Base-by-base conservation (phyloP, 257 asterid genomes). In the Verbascum thapsus region DNA sequence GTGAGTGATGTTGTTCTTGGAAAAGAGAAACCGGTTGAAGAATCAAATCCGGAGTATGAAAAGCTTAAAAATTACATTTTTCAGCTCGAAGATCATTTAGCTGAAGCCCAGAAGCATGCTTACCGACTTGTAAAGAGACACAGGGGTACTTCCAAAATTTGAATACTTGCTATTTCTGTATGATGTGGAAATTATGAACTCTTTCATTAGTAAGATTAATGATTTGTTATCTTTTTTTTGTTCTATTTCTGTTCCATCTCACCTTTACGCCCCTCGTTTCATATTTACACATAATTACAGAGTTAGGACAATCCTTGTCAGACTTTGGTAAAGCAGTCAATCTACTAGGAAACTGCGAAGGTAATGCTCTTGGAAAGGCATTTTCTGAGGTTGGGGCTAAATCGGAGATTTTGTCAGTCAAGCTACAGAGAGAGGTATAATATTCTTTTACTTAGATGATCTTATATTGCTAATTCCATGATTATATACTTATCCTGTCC, bases 41-140 rank as follows among this genome's bases (percentile, higher is more conserved):
- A 94, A 80, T 83, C 99, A 50, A 84, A 63, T 69, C 90, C 90
- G 1, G 96, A 94, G 72, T 90, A 82, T 62, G 99, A 84, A 77
- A 94, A 94, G 76, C 78, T 90, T 74, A 94, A 88, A 76, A 85
- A 64, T 68, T 94, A 94, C 74, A 75, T 94, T 74, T 81, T 80
- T 78, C 96, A 87, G 85, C 96, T 94, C 8, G 99, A 94, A 80
- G 94, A 85, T 67, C 98, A 90, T 73, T 79, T 94, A 69, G 84
- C 92, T 73, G 99, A 94, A 75, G 98, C 99, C 60, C 99, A 94
- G 77, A 94, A 90, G 75, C 99, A 94, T 75, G 95, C 98, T 51
- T 90, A 76, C 75, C 90, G 95, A 64, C 99, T 94, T 52, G 97
- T 94, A 58, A 94, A 87, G 88, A 90, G 99, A 61, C 99, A 94